Evolutionary conservation across 2,329 filamentous ascomycete genomes (phyloP).

Genomic region (Aspergillus novofumigatus): DNA sequence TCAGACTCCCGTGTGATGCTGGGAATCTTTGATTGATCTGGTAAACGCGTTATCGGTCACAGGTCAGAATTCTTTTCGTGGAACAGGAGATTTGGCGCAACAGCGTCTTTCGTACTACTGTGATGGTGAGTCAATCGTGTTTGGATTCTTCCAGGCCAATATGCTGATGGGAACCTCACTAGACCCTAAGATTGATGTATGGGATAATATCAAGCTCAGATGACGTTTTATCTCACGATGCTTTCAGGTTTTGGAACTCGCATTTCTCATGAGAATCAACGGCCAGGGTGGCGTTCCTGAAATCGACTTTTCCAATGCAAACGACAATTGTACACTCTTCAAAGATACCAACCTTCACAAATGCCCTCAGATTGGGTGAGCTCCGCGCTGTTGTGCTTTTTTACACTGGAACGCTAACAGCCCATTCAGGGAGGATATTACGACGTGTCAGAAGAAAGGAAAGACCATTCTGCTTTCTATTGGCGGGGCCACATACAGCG

Average conservation of each 20-base stretch:
- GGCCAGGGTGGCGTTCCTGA: conserved; percentile 47
- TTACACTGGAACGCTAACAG: neutral
- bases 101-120: conserved; percentile 57
- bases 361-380: conserved; percentile 63
- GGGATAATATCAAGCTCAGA: neutral
- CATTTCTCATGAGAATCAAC: conserved; percentile 59
- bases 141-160: neutral
- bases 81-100: conserved; percentile 46
- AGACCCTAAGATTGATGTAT: conserved; percentile 28
- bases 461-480: conserved; percentile 72
- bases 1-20: neutral
- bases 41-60: neutral
- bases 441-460: conserved; percentile 58
- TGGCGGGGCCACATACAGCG: conserved; percentile 65
- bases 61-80: conserved; percentile 60
- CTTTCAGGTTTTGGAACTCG: conserved; percentile 56
- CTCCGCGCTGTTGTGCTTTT: neutral
- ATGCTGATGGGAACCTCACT: conserved; percentile 9
- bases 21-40: neutral
- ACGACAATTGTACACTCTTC: conserved; percentile 59
- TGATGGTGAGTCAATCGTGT: conserved; percentile 42
- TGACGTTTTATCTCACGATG: conserved; percentile 8
- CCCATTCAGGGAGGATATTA: conserved; percentile 42
- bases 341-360: conserved; percentile 54
- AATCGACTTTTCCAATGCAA: conserved; percentile 63